These are phyloP conservation scores for Pezicula carpinea DNA, from an alignment of 2,329 filamentous ascomycete genomes.

Conservation along the genomic window DNA sequence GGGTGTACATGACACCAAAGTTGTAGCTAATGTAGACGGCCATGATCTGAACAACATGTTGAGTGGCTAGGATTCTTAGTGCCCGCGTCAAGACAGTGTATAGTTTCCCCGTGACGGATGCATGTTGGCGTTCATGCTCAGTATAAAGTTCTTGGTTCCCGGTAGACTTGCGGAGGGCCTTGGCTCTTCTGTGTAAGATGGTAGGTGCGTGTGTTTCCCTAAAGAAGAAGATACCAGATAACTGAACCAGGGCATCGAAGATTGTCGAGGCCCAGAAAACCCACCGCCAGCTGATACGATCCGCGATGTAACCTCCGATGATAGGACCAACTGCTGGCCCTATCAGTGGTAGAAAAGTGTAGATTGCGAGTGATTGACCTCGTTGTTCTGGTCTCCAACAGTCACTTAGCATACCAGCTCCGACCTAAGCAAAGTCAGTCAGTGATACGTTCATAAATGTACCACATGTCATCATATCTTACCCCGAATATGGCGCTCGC, in stretches of 20 bases:
- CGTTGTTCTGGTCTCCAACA: constrained; percentile 41
- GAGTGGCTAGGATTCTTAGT: constrained; percentile 41
- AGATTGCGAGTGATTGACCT: constrained; percentile 34
- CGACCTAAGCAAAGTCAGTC: constrained; percentile 29
- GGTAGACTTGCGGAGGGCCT: constrained; percentile 40
- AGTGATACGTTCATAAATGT: background rate
- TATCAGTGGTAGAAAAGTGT: constrained; percentile 28
- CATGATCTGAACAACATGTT: constrained; percentile 46
- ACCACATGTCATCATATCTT: constrained; percentile 6
- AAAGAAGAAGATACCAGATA: constrained; percentile 38
- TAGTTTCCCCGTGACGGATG: constrained; percentile 45
- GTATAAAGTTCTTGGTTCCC: constrained; percentile 41
- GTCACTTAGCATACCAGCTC: constrained; percentile 41
- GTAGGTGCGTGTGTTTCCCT: constrained; percentile 57
- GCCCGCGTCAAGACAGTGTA: constrained; percentile 37
- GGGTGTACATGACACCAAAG: constrained; percentile 48
- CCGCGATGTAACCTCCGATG: constrained; percentile 33
- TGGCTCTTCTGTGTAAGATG: constrained; percentile 43
- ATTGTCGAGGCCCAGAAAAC: constrained; percentile 45
- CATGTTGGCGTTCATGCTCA: constrained; percentile 46
- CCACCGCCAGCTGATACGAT: constrained; percentile 46
- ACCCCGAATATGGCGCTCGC: constrained; percentile 39
- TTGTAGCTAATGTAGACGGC: constrained; percentile 44
- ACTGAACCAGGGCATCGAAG: constrained; percentile 34
- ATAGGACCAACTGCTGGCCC: constrained; percentile 29